Evolutionary conservation across 1,139 yeast genomes (phyloP), one percentile per base, ranked within the genome.

Genomic region (Kodamaea plutei): DNA sequence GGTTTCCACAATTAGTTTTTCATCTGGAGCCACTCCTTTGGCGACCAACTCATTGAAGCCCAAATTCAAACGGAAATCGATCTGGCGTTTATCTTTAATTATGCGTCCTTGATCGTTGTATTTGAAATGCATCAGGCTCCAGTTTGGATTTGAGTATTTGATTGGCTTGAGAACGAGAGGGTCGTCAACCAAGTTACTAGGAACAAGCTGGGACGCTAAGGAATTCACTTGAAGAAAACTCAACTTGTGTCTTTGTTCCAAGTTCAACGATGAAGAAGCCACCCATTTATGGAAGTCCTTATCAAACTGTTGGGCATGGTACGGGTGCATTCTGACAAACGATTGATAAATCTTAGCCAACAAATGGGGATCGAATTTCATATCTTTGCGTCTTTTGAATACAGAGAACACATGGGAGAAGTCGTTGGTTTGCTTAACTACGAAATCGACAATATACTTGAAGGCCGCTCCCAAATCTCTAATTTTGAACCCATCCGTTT

Each of bases 11-110:
- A 66, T 40, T 7, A 61, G 35, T 8, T 38, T 35, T 27, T 48
- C 44, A 37, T 66, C 70, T 0, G 73, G 73, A 23, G 51, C 46
- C 4, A 65, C 54, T 0, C 72, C 73, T 31, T 50, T 50, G 12
- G 54, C 41, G 20, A 63, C 32, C 7, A 67, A 36, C 12, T 58
- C 65, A 7, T 43, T 41, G 31, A 67, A 61, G 7, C 73, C 74
- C 27, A 50, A 45, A 13, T 52, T 48, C 21, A 63, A 43, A 22
- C 73, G 42, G 38, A 56, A 64, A 18, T 52, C 52, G 2, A 61
- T 45, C 34, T 66, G 71, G 7, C 41, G 47, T 11, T 41, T 33
- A 23, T 40, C 47, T 23, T 39, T 36, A 3, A 34, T 20, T 9
- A 35, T 39, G 8, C 36, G 38, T 8, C 53, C 53, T 16, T 35